Conservation (phyloP, 108 stramenopile species). For the Fragilariopsis cylindrus region DNA sequence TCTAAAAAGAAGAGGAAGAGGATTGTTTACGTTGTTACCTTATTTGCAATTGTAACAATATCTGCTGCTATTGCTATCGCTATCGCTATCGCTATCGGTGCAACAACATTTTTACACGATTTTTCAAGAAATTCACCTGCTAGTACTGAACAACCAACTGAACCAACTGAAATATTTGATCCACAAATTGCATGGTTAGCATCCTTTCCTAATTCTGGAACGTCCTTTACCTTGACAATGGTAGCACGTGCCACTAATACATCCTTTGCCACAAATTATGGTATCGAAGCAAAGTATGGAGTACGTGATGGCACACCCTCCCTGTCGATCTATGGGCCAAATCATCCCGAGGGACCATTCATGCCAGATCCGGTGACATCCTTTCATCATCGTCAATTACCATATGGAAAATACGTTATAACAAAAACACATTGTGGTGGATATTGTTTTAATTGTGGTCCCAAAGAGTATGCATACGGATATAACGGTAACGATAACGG, state of each 20-base stretch:
- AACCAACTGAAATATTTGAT: constrained; percentile 12
- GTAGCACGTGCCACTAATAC: constrained; percentile 26
- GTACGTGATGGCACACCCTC: constrained; percentile 12
- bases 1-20: too few species aligned
- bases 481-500: constrained; percentile 5
- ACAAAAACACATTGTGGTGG: constrained; percentile 85
- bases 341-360: constrained; percentile 44
- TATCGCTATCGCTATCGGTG: too few species aligned
- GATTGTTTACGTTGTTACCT: too few species aligned
- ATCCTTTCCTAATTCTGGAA: constrained; percentile 59
- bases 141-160: too few species aligned
- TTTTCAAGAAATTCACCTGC: too few species aligned
- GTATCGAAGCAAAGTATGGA: constrained; percentile 20
- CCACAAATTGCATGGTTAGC: constrained; percentile 52
- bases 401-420: constrained; percentile 49
- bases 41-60: too few species aligned
- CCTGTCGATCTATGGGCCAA: constrained; percentile 20
- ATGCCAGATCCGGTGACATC: constrained; percentile 24
- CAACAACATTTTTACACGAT: too few species aligned
- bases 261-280: constrained; percentile 41
- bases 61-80: too few species aligned
- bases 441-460: constrained; percentile 59
- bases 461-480: constrained; percentile 47
- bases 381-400: constrained; percentile 6
- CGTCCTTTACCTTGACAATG: constrained; percentile 43